Evolutionary conservation across 768 basidiomycete species (phyloP), one percentile per base, ranked within the genome.

Genomic region (Amanita jacksonii): DNA sequence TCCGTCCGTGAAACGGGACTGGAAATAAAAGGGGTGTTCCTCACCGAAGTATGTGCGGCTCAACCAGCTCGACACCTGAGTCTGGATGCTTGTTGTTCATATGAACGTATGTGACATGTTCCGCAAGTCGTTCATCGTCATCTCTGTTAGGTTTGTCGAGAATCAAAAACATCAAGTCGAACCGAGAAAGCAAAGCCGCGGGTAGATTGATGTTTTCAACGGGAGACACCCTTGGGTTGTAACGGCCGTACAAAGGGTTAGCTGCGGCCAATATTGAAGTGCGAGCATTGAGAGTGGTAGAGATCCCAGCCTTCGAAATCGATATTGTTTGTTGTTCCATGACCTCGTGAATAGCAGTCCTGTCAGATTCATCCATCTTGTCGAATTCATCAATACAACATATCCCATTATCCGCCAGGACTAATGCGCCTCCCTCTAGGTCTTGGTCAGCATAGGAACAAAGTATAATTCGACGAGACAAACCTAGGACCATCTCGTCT

Each of bases 321-420:
- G 94, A 98, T 45, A 99, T 97, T 0, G 96, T 99, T 66, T 99
- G 96, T 62, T 98, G 96, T 65, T 98, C 94, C 96, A 99, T 99
- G 48, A 99, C 96, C 73, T 99, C 96, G 66, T 99, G 96, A 49
- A 99, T 98, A 10, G 96, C 90, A 2, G 96, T 98, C 52, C 96
- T 74, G 61, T 98, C 96, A 0, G 89, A 62, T 65, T 99, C 96
- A 52, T 98, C 96, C 96, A 99, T 99, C 62, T 99, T 98, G 69
- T 99, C 96, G 58, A 99, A 99, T 60, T 99, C 96, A 53, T 99
- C 96, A 50, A 99, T 99, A 62, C 94, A 98, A 68, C 93, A 97
- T 56, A 99, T 99, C 22, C 96, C 96, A 52, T 99, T 99, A 62
- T 99, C 96, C 8, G 96, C 94, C 37, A 99, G 77, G 12, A 99